A percentile compares a stretch with the other conserved stretches of the same genome.
Conservation (phyloP, 139 green algal genomes). For the Nannochloris sp. region DNA sequence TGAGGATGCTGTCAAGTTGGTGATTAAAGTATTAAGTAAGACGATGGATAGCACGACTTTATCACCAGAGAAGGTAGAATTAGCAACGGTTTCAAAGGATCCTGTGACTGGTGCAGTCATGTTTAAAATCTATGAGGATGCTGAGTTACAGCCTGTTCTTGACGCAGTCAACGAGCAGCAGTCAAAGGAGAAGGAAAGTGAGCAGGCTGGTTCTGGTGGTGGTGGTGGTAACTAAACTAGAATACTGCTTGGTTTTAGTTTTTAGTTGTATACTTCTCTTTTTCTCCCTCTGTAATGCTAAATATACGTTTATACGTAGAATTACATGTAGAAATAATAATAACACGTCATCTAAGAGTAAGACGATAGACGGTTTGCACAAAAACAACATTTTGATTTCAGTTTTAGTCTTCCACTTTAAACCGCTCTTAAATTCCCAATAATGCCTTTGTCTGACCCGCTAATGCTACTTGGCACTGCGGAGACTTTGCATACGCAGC, state of each 20-base stretch:
- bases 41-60: constrained; percentile 93
- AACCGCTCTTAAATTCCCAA: not conserved
- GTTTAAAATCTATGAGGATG: constrained; percentile 64
- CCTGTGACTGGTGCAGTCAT: constrained; percentile 35
- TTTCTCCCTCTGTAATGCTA: too few relatives aligned
- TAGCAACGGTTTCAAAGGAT: constrained; percentile 71
- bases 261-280: not conserved
- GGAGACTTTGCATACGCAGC: constrained; percentile 5
- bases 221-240: not conserved
- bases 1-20: constrained; percentile 61
- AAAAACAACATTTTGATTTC: constrained; percentile 1
- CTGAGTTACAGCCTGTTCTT: constrained; percentile 70
- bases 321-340: too few relatives aligned
- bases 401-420: not conserved
- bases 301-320: too few relatives aligned
- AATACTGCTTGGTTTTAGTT: not conserved
- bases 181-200: constrained; percentile 43
- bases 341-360: too few relatives aligned
- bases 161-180: constrained; percentile 64
- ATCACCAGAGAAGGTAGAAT: constrained; percentile 89
- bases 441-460: not conserved
- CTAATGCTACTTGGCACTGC: not conserved
- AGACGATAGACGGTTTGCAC: too few relatives aligned
- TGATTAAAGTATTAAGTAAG: constrained; percentile 93
- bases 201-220: constrained; percentile 1